These are phyloP conservation scores for Coemansia sp. DNA, from an alignment of 192 early-diverging fungal genomes.

Conservation along the genomic window DNA sequence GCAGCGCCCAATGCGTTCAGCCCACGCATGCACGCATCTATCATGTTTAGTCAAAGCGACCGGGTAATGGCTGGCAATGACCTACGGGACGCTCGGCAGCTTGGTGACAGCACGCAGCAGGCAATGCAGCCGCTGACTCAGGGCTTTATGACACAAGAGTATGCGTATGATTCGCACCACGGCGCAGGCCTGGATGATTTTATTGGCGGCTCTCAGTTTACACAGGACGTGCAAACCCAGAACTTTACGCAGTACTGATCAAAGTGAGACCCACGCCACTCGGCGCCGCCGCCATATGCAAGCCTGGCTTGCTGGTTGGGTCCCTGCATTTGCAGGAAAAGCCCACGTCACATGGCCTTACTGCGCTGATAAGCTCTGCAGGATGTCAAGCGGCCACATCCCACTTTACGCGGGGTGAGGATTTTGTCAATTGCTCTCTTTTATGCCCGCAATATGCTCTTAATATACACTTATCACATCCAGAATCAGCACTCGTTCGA, in stretches of 20 bases:
- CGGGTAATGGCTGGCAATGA: conserved; percentile 27
- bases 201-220: conserved; percentile 17
- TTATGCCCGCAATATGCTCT: background rate
- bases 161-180: conserved; percentile 12
- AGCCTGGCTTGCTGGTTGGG: background rate
- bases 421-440: background rate
- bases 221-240: conserved; percentile 33
- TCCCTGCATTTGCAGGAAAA: conserved; percentile 8
- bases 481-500: background rate
- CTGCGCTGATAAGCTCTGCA: background rate
- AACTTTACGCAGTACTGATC: conserved; percentile 49
- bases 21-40: conserved; percentile 49
- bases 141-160: conserved; percentile 34
- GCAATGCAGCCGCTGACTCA: conserved; percentile 33
- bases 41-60: conserved; percentile 53
- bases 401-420: background rate
- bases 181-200: conserved; percentile 8
- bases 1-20: conserved; percentile 25
- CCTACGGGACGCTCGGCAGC: background rate
- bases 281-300: background rate
- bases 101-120: background rate
- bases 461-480: background rate
- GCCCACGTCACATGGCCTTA: conserved; percentile 6
- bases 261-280: background rate
- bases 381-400: background rate